Conservation (phyloP, 1,284 basidiomycete genomes). For the Anthracocystis panici-leucophaei region DNA sequence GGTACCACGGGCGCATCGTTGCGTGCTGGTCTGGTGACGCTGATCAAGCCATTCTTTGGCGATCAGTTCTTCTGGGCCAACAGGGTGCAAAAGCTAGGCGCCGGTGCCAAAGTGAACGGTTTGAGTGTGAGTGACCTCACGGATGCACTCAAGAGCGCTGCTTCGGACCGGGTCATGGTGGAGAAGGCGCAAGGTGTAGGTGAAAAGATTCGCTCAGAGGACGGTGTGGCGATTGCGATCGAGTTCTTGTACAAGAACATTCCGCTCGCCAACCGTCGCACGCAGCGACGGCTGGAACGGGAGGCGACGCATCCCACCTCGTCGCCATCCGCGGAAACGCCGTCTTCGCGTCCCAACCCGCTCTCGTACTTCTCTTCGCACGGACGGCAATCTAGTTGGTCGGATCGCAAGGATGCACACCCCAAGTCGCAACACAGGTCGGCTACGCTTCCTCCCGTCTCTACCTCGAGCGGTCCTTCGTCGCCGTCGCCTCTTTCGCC, state of each 20-base stretch:
- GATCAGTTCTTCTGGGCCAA: constrained; percentile 67
- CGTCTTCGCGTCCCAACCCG: constrained; percentile 13
- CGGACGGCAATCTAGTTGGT: constrained; percentile 12
- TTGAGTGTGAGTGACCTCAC: constrained; percentile 35
- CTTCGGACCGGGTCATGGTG: constrained; percentile 56
- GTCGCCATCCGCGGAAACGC: neutral
- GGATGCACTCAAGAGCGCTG: constrained; percentile 51
- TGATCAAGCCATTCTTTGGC: constrained; percentile 67
- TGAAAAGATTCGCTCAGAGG: constrained; percentile 57
- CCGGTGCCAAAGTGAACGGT: constrained; percentile 50
- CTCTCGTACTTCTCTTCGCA: constrained; percentile 18
- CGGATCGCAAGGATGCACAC: neutral
- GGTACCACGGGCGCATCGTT: constrained; percentile 75
- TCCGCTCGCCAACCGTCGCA: constrained; percentile 31
- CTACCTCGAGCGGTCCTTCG: neutral
- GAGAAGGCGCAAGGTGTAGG: constrained; percentile 62
- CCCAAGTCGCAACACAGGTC: constrained; percentile 5
- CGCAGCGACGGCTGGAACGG: constrained; percentile 31
- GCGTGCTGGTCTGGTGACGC: constrained; percentile 59
- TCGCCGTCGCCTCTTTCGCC: constrained; percentile 6
- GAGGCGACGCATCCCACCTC: constrained; percentile 18
- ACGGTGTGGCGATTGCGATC: constrained; percentile 59
- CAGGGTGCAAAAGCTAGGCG: constrained; percentile 58
- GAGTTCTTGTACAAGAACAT: constrained; percentile 59
- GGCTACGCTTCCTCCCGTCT: constrained; percentile 13